phyloP scores from a whole-genome alignment of 2,329 filamentous ascomycete genomes.

The Pyrenophora tritici-repentis region DNA sequence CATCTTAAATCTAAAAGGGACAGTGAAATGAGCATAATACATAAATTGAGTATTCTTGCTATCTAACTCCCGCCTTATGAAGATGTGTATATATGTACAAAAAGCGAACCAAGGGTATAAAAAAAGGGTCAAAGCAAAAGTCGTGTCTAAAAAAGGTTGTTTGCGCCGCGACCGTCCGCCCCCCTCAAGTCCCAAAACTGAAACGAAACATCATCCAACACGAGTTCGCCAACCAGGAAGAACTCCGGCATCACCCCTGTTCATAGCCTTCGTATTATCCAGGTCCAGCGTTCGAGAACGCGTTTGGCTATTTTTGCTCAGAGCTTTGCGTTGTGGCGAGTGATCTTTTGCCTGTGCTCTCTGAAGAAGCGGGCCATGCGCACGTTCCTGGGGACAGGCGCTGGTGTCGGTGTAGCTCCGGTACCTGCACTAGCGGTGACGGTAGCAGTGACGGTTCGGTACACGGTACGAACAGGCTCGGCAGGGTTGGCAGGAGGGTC shows the following conservation, averaged over 20 bases:
- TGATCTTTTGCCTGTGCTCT: slow-evolving; percentile 22
- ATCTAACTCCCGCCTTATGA: neutral
- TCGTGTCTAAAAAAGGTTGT: neutral
- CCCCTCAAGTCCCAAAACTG: neutral
- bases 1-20: neutral
- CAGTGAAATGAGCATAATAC: neutral
- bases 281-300: neutral
- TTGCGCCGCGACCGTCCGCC: neutral
- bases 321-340: slow-evolving; percentile 19
- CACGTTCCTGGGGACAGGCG: slow-evolving; percentile 11
- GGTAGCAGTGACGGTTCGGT: slow-evolving; percentile 23
- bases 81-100: slow-evolving; percentile 11
- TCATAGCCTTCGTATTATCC: neutral
- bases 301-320: neutral
- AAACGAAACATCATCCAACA: slow-evolving; percentile 1
- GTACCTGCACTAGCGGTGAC: slow-evolving; percentile 13
- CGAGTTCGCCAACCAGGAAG: slow-evolving; percentile 10
- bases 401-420: slow-evolving; percentile 12
- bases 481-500: slow-evolving; percentile 7
- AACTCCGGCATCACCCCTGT: neutral
- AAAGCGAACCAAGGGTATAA: slow-evolving; percentile 19
- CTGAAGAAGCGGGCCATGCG: slow-evolving; percentile 21
- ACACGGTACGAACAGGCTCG: slow-evolving; percentile 18
- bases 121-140: neutral
- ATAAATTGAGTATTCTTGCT: slow-evolving; percentile 4